These are phyloP conservation scores for Aureobasidium sp. DNA, from an alignment of 2,329 filamentous ascomycete species.

Conservation along the genomic window DNA sequence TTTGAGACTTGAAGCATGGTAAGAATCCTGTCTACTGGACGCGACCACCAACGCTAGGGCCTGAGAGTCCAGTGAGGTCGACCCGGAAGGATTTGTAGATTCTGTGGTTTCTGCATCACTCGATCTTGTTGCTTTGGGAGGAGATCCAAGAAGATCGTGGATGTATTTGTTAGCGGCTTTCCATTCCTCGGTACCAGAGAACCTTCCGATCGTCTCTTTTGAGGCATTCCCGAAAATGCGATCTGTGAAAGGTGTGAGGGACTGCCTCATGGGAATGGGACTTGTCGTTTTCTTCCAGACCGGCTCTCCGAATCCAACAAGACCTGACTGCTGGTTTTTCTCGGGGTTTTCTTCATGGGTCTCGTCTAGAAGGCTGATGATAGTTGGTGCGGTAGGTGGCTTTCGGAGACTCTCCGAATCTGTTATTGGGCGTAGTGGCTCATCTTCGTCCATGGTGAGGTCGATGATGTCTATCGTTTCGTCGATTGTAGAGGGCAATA, in stretches of 20 bases:
- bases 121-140: neutral
- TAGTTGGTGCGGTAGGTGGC: neutral
- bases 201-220: neutral
- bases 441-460: conserved; percentile 1
- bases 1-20: neutral
- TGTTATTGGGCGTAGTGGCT: neutral
- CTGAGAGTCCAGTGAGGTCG: neutral
- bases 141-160: neutral
- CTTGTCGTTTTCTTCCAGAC: neutral
- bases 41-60: neutral
- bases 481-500: neutral
- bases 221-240: neutral
- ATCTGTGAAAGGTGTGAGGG: neutral
- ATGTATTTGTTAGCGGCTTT: neutral
- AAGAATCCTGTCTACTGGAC: neutral
- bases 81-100: neutral
- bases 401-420: too few relatives aligned
- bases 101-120: neutral
- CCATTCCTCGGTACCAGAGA: neutral
- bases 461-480: neutral
- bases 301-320: neutral
- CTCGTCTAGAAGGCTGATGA: neutral
- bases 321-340: neutral
- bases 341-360: neutral
- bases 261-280: neutral